A percentile compares a stretch with the other conserved stretches of the same genome.
phyloP scores from a whole-genome alignment of 2,329 filamentous ascomycete species.

The Paecilomyces dactylethromorphus region DNA sequence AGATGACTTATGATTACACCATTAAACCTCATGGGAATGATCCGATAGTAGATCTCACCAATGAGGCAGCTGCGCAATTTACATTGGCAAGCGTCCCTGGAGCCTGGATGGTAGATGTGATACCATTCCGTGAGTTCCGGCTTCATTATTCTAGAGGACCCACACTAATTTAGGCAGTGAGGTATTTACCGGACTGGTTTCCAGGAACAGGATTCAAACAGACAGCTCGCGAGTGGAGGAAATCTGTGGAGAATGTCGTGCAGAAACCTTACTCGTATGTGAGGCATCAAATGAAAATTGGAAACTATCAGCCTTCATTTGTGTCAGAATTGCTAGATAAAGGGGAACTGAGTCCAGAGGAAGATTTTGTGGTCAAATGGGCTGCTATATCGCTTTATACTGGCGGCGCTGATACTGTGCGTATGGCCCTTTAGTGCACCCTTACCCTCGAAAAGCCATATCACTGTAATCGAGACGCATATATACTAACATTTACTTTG shows the following conservation, averaged over 20 bases:
- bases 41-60: constrained; percentile 36
- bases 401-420: constrained; percentile 37
- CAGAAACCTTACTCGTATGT: constrained; percentile 40
- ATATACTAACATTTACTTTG: not conserved
- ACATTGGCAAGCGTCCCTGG: constrained; percentile 35
- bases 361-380: constrained; percentile 24
- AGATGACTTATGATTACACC: constrained; percentile 34
- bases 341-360: constrained; percentile 13
- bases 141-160: not conserved
- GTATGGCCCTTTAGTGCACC: not conserved
- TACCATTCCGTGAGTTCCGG: constrained; percentile 25
- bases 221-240: constrained; percentile 30
- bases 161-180: constrained; percentile 11
- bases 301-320: constrained; percentile 29
- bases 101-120: constrained; percentile 39
- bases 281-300: constrained; percentile 31
- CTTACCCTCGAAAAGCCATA: not conserved
- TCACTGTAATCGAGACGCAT: not conserved
- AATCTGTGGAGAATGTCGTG: constrained; percentile 20
- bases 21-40: constrained; percentile 27
- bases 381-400: constrained; percentile 35
- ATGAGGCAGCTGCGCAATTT: constrained; percentile 36
- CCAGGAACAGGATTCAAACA: constrained; percentile 40
- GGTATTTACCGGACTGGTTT: constrained; percentile 37
- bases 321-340: constrained; percentile 34